phyloP scores from a whole-genome alignment of 2,329 filamentous ascomycete genomes.

The Rutstroemia sp. region DNA sequence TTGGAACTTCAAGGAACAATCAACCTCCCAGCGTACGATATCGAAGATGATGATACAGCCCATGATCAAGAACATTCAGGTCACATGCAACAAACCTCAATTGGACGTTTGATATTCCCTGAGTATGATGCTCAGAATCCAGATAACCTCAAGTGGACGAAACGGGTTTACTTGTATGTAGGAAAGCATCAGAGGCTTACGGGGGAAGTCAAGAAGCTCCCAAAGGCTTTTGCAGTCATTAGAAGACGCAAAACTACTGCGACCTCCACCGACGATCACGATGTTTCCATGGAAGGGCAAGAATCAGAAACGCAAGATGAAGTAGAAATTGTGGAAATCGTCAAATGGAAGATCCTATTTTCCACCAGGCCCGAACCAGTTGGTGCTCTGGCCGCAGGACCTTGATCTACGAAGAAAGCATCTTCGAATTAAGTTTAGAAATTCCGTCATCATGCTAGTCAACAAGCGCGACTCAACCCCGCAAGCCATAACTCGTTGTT shows the following conservation, averaged over 20 bases:
- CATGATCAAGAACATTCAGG: not conserved
- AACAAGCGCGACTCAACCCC: no score
- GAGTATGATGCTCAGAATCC: constrained; percentile 53
- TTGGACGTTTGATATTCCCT: constrained; percentile 74
- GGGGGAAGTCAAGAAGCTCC: constrained; percentile 83
- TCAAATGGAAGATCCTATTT: constrained; percentile 84
- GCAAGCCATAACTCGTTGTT: no score
- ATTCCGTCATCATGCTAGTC: no score
- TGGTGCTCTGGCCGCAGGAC: constrained; percentile 30
- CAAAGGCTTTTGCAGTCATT: constrained; percentile 72
- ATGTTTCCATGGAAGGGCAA: constrained; percentile 29
- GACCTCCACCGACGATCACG: constrained; percentile 14
- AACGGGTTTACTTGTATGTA: constrained; percentile 78
- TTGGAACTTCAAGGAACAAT: constrained; percentile 90
- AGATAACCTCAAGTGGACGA: constrained; percentile 73
- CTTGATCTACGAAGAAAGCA: not conserved
- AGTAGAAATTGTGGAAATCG: constrained; percentile 78
- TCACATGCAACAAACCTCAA: constrained; percentile 36
- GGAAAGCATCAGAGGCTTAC: constrained; percentile 82
- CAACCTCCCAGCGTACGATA: constrained; percentile 54
- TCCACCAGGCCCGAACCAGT: constrained; percentile 80
- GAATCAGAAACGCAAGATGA: constrained; percentile 72
- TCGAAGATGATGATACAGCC: constrained; percentile 22
- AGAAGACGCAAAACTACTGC: constrained; percentile 39
- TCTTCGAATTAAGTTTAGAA: no score